Evolutionary conservation across 2,329 filamentous ascomycete species (phyloP).

Genomic region (Penicillium sp.): DNA sequence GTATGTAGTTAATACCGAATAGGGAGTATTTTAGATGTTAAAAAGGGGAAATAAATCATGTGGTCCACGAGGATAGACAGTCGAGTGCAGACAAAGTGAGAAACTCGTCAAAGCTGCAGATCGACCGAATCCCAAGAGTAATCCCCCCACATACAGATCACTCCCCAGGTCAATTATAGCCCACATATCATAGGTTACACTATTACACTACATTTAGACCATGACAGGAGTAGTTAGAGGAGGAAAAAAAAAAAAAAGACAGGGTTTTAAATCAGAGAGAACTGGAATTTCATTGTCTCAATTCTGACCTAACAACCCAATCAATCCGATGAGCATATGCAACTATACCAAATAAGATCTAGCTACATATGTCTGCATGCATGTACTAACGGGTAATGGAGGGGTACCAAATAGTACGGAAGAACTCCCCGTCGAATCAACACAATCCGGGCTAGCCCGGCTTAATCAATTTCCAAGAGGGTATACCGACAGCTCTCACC

Average conservation of each 20-base stretch:
- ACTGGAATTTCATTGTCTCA: background rate
- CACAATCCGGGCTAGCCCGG: background rate
- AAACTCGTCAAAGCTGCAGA: no score
- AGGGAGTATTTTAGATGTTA: background rate
- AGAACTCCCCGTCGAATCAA: background rate
- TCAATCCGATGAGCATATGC: background rate
- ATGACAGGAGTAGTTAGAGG: background rate
- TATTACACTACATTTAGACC: background rate
- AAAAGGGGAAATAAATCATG: background rate
- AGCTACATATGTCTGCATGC: background rate
- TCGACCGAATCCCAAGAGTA: no score
- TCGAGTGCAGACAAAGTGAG: no score
- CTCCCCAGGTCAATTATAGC: no score
- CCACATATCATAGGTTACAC: background rate
- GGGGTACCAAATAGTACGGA: background rate
- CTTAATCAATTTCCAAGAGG: constrained; percentile 40
- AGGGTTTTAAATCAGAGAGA: background rate
- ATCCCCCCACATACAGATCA: no score
- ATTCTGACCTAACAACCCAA: background rate
- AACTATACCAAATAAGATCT: background rate
- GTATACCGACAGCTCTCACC: constrained; percentile 38
- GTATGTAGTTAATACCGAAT: background rate
- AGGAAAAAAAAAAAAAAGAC: background rate
- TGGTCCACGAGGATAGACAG: no score
- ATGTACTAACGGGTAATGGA: background rate